These are phyloP conservation scores for Fraxinus dipetala DNA, from an alignment of 305 asterid genomes.

Conservation along the genomic window DNA sequence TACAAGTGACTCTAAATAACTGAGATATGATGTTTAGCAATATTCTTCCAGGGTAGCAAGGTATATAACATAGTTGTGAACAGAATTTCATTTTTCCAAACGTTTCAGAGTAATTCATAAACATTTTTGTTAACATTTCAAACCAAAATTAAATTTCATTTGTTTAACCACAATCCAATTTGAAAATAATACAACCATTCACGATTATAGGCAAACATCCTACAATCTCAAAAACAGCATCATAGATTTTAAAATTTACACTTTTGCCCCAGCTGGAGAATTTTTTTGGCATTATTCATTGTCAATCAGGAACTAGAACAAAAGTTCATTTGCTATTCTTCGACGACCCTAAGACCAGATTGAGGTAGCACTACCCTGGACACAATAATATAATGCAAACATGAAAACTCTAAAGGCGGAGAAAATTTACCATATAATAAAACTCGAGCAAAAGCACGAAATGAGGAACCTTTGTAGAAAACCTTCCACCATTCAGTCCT, in stretches of 20 bases:
- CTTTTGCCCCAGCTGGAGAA: slow-evolving; percentile 10
- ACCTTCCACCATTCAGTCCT: slow-evolving; percentile 54
- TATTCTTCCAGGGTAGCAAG: not conserved
- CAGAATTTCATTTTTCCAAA: not conserved
- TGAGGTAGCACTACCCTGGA: slow-evolving; percentile 4
- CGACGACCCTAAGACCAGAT: slow-evolving; percentile 14
- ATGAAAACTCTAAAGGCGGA: not conserved
- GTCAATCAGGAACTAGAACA: slow-evolving; percentile 3
- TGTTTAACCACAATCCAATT: not conserved
- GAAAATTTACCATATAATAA: slow-evolving; percentile 53
- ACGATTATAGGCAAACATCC: not conserved
- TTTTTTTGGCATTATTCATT: not conserved
- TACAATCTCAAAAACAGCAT: not conserved
- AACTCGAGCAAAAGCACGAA: slow-evolving; percentile 60
- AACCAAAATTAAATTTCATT: not conserved
- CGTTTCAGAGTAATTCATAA: not conserved
- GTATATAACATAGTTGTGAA: not conserved
- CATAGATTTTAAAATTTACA: not conserved
- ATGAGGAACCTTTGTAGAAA: slow-evolving; percentile 69
- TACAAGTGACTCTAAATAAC: not conserved
- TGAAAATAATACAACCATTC: not conserved
- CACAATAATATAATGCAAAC: slow-evolving; percentile 1
- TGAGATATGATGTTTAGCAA: not conserved
- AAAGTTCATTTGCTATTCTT: not conserved
- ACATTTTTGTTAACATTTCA: not conserved